These are phyloP conservation scores for Raffaelea ambrosiae DNA, from an alignment of 2,329 filamentous ascomycete species.

Conservation along the genomic window DNA sequence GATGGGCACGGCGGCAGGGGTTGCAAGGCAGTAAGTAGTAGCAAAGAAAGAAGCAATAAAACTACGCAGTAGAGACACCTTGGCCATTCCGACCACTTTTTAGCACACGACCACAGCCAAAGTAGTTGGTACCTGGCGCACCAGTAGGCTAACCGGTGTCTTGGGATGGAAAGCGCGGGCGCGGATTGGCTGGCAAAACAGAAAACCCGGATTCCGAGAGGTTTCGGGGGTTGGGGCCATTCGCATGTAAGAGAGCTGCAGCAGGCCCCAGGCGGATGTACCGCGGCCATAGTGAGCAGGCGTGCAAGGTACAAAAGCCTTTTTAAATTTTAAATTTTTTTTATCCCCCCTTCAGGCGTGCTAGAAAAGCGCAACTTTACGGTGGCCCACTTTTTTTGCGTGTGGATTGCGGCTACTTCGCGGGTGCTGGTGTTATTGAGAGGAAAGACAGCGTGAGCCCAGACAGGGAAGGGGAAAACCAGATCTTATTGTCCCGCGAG, in stretches of 20 bases:
- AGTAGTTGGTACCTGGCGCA: conserved; percentile 9
- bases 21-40: no score
- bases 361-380: neutral
- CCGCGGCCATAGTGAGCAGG: neutral
- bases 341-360: no score
- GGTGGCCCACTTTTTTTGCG: conserved; percentile 7
- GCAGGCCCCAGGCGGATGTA: no score
- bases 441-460: neutral
- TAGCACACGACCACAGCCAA: neutral
- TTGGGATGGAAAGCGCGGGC: conserved; percentile 2
- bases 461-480: conserved; percentile 14
- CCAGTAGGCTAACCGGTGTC: conserved; percentile 1
- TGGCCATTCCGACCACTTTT: no score
- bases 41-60: no score
- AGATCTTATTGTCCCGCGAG: conserved; percentile 14
- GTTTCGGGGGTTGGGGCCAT: neutral
- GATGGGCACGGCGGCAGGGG: no score
- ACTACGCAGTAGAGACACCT: no score
- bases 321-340: neutral
- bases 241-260: no score
- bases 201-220: conserved; percentile 10
- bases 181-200: conserved; percentile 13
- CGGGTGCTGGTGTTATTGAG: conserved; percentile 19
- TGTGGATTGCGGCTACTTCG: conserved; percentile 11
- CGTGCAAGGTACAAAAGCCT: neutral